Percentiles rank a stretch among this genome's conserved stretches.
Conservation (phyloP, 1,284 basidiomycete species). For the Chalciporus piperatoides region DNA sequence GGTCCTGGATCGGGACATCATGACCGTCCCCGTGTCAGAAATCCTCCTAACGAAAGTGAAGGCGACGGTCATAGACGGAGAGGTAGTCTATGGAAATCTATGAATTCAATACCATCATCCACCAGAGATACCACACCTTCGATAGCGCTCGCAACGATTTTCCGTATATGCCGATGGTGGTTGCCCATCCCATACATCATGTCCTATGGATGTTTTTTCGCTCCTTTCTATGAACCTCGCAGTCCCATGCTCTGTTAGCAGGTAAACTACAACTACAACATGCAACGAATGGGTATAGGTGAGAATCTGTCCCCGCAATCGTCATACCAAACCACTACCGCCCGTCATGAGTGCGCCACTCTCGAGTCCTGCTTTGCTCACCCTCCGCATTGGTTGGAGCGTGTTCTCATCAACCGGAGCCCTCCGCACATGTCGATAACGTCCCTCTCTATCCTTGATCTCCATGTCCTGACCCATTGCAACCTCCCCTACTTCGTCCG, state of each 20-base stretch:
- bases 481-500: constrained; percentile 35
- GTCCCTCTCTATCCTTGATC: constrained; percentile 75
- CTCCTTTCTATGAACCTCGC: neutral
- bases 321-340: constrained; percentile 6
- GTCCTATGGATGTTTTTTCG: neutral
- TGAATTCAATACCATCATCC: constrained; percentile 9
- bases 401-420: constrained; percentile 85
- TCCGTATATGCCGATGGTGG: no score
- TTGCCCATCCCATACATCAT: no score
- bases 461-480: constrained; percentile 77
- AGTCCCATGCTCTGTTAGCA: neutral
- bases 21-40: constrained; percentile 57
- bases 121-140: neutral
- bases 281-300: constrained; percentile 13
- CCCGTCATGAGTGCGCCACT: constrained; percentile 35
- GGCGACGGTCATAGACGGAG: constrained; percentile 72
- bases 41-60: constrained; percentile 53
- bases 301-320: neutral
- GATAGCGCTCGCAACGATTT: neutral
- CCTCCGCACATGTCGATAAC: constrained; percentile 79
- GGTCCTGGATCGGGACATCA: constrained; percentile 75
- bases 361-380: constrained; percentile 88
- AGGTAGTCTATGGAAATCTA: constrained; percentile 59
- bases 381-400: constrained; percentile 78
- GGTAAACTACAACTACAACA: constrained; percentile 3